phyloP scores from a whole-genome alignment of 805 yeast species.

The Ogataea henricii region DNA sequence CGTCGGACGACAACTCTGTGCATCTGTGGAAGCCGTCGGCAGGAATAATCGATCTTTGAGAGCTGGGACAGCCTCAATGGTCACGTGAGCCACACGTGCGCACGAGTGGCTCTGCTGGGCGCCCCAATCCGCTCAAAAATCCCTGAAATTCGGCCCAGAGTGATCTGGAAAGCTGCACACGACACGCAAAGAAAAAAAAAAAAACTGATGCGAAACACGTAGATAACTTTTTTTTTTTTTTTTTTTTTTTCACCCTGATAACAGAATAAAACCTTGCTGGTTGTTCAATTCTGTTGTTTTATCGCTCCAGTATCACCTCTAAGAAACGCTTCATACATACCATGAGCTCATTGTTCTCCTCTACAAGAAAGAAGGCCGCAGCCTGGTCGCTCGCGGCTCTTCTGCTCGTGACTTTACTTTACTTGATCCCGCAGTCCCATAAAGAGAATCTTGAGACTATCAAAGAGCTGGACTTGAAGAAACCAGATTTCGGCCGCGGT shows the following conservation, averaged over 20 bases:
- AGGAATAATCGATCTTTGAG: slow-evolving; percentile 19
- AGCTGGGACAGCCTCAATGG: no score
- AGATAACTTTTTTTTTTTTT: slow-evolving; percentile 4
- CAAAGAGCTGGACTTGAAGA: slow-evolving; percentile 5
- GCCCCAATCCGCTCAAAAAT: no score
- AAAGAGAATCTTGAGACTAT: slow-evolving; percentile 8
- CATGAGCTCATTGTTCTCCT: slow-evolving; percentile 10
- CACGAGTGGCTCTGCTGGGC: neutral
- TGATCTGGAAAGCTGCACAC: neutral
- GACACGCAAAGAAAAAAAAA: neutral
- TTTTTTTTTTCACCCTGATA: neutral
- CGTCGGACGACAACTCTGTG: slow-evolving; percentile 82
- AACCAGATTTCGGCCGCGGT: slow-evolving; percentile 9
- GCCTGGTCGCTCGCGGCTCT: slow-evolving; percentile 10
- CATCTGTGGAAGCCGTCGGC: slow-evolving; percentile 77
- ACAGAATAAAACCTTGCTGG: neutral
- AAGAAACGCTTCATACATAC: neutral
- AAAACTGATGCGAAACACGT: slow-evolving; percentile 1
- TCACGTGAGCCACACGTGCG: neutral
- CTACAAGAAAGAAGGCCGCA: slow-evolving; percentile 2
- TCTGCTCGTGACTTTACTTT: slow-evolving; percentile 7
- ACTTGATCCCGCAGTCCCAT: slow-evolving; percentile 10
- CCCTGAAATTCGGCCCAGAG: neutral
- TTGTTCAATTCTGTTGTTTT: neutral
- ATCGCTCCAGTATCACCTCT: neutral